A percentile compares a stretch with the other conserved stretches of the same genome.
Conservation (phyloP, 2,329 filamentous ascomycete species). For the Paecilomyces formosus region DNA sequence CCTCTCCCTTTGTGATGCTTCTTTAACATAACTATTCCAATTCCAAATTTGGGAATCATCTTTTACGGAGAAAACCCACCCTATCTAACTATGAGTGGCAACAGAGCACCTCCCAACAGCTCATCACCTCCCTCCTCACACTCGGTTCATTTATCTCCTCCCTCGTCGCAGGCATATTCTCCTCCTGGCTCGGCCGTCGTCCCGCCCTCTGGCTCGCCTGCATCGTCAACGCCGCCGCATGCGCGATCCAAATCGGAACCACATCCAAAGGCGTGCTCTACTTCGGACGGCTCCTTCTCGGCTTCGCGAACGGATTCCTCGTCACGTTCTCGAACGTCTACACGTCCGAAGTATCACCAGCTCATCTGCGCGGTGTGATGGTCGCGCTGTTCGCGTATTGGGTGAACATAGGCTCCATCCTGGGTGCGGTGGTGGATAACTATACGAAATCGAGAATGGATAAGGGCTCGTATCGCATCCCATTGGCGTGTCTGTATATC, state of each 20-base stretch:
- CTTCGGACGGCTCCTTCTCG: conserved; percentile 39
- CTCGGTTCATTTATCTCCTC: conserved; percentile 46
- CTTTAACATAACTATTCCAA: no score
- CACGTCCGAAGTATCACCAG: conserved; percentile 42
- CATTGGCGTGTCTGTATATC: conserved; percentile 15
- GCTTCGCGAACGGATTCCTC: conserved; percentile 38
- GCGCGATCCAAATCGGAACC: conserved; percentile 39
- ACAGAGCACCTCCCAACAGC: conserved; percentile 44
- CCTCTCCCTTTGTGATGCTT: neutral
- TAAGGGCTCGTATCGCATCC: conserved; percentile 18
- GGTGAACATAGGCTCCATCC: conserved; percentile 13
- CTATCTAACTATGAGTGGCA: neutral
- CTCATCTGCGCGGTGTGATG: conserved; percentile 43
- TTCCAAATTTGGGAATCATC: no score
- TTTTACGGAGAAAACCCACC: no score
- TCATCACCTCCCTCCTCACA: conserved; percentile 47
- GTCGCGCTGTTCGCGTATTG: conserved; percentile 39
- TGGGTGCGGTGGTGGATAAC: conserved; percentile 13
- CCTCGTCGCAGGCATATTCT: conserved; percentile 41
- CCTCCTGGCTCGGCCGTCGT: conserved; percentile 41
- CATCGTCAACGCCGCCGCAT: conserved; percentile 36
- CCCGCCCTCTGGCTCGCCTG: conserved; percentile 43
- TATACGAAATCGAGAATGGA: conserved; percentile 21
- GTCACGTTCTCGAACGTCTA: conserved; percentile 43
- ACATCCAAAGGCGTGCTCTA: conserved; percentile 36